These are phyloP conservation scores for Zygotorulaspora florentina DNA, from an alignment of 805 yeast species.

Conservation along the genomic window DNA sequence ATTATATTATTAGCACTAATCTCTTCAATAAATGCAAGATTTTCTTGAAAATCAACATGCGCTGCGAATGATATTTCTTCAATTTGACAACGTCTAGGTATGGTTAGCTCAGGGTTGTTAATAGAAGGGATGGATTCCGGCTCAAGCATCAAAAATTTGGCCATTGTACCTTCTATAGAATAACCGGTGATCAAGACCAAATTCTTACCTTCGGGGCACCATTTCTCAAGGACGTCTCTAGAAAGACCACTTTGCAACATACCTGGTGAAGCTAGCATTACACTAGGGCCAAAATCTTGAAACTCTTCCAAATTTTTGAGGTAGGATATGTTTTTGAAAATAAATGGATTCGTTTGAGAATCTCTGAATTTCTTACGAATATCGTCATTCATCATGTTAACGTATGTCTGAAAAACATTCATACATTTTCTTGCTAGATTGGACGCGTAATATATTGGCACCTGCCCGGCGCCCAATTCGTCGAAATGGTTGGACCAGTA, in stretches of 20 bases:
- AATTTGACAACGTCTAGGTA: constrained; percentile 81
- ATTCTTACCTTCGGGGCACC: constrained; percentile 97
- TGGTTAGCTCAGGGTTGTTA: constrained; percentile 71
- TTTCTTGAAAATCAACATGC: constrained; percentile 94
- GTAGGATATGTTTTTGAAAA: constrained; percentile 78
- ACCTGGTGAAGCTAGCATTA: constrained; percentile 95
- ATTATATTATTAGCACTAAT: constrained; percentile 83
- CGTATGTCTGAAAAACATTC: constrained; percentile 95
- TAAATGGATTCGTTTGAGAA: constrained; percentile 82
- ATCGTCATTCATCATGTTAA: constrained; percentile 94
- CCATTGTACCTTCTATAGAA: constrained; percentile 98
- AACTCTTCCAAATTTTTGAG: constrained; percentile 75
- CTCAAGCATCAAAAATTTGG: constrained; percentile 80
- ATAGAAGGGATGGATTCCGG: constrained; percentile 87
- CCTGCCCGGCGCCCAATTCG: constrained; percentile 53
- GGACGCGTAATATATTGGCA: constrained; percentile 87
- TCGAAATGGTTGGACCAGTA: constrained; percentile 88
- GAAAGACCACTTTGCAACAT: constrained; percentile 97
- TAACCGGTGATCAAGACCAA: constrained; percentile 89
- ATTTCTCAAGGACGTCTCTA: constrained; percentile 81
- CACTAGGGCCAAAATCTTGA: constrained; percentile 94
- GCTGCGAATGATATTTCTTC: constrained; percentile 99
- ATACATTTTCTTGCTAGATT: constrained; percentile 91
- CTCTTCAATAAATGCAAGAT: constrained; percentile 82
- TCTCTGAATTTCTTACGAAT: constrained; percentile 73